Conservation (phyloP, 495 filamentous ascomycete species). For the Penicillium cataractarum region DNA sequence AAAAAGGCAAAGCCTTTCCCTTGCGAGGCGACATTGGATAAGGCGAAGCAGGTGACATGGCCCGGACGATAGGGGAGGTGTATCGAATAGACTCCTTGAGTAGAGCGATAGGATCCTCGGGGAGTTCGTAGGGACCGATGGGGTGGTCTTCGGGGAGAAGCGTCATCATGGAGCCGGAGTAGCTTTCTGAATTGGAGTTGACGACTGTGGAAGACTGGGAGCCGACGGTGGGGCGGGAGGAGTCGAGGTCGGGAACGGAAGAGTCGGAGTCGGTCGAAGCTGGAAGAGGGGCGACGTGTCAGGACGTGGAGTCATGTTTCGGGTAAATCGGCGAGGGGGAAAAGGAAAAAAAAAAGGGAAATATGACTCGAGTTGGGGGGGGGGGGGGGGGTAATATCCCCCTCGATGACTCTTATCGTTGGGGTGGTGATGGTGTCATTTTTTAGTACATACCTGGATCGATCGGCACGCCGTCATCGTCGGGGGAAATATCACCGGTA, state of each 20-base stretch:
- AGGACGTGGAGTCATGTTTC: constrained; percentile 8
- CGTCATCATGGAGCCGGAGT: constrained; percentile 45
- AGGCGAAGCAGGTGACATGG: constrained; percentile 35
- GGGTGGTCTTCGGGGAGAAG: constrained; percentile 34
- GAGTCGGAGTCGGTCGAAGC: constrained; percentile 26
- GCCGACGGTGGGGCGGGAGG: constrained; percentile 31
- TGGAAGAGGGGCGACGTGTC: constrained; percentile 14
- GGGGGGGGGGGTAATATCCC: neutral
- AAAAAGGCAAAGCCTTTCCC: constrained; percentile 37
- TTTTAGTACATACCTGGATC: constrained; percentile 40
- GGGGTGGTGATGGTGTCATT: neutral
- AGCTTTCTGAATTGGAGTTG: constrained; percentile 43
- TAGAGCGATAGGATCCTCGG: constrained; percentile 37
- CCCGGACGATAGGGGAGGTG: constrained; percentile 39
- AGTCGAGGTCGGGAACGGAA: constrained; percentile 11
- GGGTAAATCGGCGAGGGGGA: constrained; percentile 2
- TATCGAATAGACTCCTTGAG: constrained; percentile 43
- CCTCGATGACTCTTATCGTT: neutral
- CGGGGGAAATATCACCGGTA: constrained; percentile 21
- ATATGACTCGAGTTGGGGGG: neutral
- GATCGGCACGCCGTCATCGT: constrained; percentile 31
- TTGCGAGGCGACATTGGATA: constrained; percentile 33
- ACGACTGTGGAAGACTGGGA: constrained; percentile 47
- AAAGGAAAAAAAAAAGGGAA: neutral
- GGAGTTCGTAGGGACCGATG: constrained; percentile 20